Base-by-base conservation (phyloP, 768 basidiomycete species). In the Imleria badia region DNA sequence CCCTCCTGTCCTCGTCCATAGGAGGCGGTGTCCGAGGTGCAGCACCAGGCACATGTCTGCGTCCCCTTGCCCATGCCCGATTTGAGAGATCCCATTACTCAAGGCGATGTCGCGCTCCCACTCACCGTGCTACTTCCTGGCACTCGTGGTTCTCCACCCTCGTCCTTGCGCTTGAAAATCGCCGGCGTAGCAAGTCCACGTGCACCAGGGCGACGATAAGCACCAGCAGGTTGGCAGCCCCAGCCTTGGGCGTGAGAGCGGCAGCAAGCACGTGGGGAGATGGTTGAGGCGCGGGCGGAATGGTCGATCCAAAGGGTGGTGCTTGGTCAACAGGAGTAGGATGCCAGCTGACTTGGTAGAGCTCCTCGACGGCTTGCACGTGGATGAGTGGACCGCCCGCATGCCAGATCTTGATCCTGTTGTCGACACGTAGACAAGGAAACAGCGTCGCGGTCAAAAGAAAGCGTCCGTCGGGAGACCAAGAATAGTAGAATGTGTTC, bases 361-460 rank as follows among this genome's bases (percentile, higher is more conserved):
- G 80, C 68, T 98, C 96, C 5, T 97, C 93, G 50, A 84, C 73
- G 44, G 76, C 65, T 68, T 97, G 92, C 19, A 89, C 75, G 58
- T 98, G 93, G 50, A 97, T 67, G 19, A 98, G 81, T 1, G 85
- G 80, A 10, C 97, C 95, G 0, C 85, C 80, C 69, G 91, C 94
- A 69, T 96, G 94, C 90, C 89, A 98, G 56, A 99, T 80, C 75
- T 95, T 97, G 71, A 98, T 85, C 2, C 95, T 94, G 62, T 99
- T 98, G 75, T 99, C 97, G 55, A 99, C 97, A 36, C 97, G 85
- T 46, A 98, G 75, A 22, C 97, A 84, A 0, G 97, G 97, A 17
- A 91, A 94, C n/a, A 98, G 82, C 0, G 94, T 98, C 3, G 95
- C 94, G 9, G 96, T 98, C 61, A 99, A 78, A 23, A 99, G 81